Base-by-base conservation (phyloP, 805 yeast species). In the Candida boidinii region DNA sequence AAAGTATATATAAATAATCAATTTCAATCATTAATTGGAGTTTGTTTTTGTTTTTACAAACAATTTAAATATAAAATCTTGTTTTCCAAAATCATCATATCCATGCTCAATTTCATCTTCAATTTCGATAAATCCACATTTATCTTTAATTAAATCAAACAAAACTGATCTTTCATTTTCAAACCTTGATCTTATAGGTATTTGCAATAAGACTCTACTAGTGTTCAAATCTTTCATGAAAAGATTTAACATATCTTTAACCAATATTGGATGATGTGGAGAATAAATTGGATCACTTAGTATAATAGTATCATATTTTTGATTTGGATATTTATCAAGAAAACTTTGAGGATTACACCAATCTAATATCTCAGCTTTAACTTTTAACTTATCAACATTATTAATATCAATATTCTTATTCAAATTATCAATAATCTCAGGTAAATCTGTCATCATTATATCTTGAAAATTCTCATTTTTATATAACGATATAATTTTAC, bases 201-300 rank as follows among this genome's bases (percentile, higher is more conserved):
- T 60, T 53, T 87, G 87, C 7, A 90, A 51, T 12, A 84, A 52
- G 0, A 87, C 74, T 7, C 68, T 49, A 0, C 80, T 58, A 3
- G 48, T 54, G 1, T 34, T 4, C 2, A 41, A 36, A 10, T 37
- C 35, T 1, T 53, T 52, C 15, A 78, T 45, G 34, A 83, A 76
- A 26, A 45, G 42, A 3, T 48, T 45, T 5, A 88, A 59, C 68
- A 84, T 78, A 30, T 70, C 53, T 5, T 71, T 69, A 1, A 90
- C 75, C 75, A 83, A 73, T 12, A 53, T 51, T 1, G 96, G 96
- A 49, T 90, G 97, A 21, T 73, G 68, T 0, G 79, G 60, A 1
- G 95, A 82, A 53, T 92, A 90, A 2, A 90, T 76, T 0, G 96
- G 96, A 54, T 90, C 98, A 15, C 95, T 81, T 4, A 86, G 56